Evolutionary conservation across 805 yeast species (phyloP).

Genomic region (Candida gorgasii): DNA sequence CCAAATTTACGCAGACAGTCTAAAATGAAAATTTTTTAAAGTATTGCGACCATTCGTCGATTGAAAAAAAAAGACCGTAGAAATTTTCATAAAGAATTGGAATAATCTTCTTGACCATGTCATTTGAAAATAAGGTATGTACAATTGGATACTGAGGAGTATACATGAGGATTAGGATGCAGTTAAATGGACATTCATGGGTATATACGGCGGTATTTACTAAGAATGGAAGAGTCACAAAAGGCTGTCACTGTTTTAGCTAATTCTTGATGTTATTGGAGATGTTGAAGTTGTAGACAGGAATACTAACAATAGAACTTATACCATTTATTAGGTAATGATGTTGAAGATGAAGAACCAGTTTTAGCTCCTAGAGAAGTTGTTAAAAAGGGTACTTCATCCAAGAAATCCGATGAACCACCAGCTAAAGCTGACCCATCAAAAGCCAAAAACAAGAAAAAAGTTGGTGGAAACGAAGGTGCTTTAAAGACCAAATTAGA

Average conservation of each 20-base stretch:
- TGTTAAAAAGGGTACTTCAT: slow-evolving; percentile 78
- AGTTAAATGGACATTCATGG: too few relatives aligned
- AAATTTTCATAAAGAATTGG: slow-evolving; percentile 6
- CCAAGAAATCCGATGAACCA: slow-evolving; percentile 82
- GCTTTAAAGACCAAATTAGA: slow-evolving; percentile 73
- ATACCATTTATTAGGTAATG: slow-evolving; percentile 83
- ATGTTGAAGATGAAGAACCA: slow-evolving; percentile 75
- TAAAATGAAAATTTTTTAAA: slow-evolving; percentile 9
- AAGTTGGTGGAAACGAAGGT: slow-evolving; percentile 84
- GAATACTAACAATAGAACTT: slow-evolving; percentile 54
- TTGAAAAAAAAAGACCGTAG: slow-evolving; percentile 5
- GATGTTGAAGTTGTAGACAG: not conserved
- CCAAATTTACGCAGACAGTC: slow-evolving; percentile 5
- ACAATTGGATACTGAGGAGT: too few relatives aligned
- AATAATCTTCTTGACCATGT: slow-evolving; percentile 26
- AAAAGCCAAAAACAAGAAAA: slow-evolving; percentile 72
- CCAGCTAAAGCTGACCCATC: slow-evolving; percentile 82
- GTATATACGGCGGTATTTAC: too few relatives aligned
- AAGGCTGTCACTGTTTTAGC: too few relatives aligned
- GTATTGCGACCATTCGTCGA: slow-evolving; percentile 13
- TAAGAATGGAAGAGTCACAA: too few relatives aligned
- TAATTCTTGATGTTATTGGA: too few relatives aligned
- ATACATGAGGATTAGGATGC: too few relatives aligned
- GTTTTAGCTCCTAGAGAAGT: slow-evolving; percentile 59
- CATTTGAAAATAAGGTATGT: slow-evolving; percentile 52